phyloP scores from a whole-genome alignment of 176 grass and related monocot species.

The Carex kokanica region DNA sequence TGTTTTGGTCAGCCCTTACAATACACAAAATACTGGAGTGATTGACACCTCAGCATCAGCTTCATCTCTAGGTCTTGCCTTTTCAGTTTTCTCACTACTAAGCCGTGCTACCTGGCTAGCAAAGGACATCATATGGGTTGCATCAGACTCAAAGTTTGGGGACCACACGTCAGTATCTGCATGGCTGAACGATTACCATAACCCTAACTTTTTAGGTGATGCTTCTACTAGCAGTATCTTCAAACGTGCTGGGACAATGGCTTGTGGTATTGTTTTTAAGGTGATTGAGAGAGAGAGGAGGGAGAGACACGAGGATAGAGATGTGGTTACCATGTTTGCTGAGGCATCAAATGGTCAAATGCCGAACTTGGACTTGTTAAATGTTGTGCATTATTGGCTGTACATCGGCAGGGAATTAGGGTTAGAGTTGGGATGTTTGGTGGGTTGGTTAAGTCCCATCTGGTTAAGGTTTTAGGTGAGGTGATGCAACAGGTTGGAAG shows the following conservation, averaged over 20 bases:
- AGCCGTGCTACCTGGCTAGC: constrained; percentile 68
- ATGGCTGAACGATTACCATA: constrained; percentile 90
- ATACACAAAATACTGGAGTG: constrained; percentile 45
- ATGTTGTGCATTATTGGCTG: constrained; percentile 94
- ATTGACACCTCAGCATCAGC: constrained; percentile 46
- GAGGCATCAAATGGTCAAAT: constrained; percentile 99
- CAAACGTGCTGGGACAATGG: constrained; percentile 94
- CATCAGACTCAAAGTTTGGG: constrained; percentile 80
- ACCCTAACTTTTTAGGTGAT: constrained; percentile 53
- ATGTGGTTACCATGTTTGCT: constrained; percentile 72
- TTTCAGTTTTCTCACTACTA: constrained; percentile 85
- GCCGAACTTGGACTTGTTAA: constrained; percentile 95
- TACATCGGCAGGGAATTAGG: constrained; percentile 88
- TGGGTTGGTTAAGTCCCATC: constrained; percentile 52
- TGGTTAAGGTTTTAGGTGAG: constrained; percentile 65
- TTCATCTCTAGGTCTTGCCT: constrained; percentile 72
- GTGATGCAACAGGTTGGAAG: constrained; percentile 56
- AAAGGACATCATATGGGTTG: constrained; percentile 92
- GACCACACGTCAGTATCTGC: constrained; percentile 70
- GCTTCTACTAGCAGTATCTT: constrained; percentile 30
- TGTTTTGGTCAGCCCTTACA: constrained; percentile 86
- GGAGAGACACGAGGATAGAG: constrained; percentile 52
- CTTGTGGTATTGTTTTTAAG: constrained; percentile 80
- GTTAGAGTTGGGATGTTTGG: constrained; percentile 54
- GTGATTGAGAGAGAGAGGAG: constrained; percentile 47